Percentiles rank a stretch among this genome's conserved stretches.
These are phyloP conservation scores for Botrytis porri DNA, from an alignment of 2,329 filamentous ascomycete genomes.

Conservation along the genomic window DNA sequence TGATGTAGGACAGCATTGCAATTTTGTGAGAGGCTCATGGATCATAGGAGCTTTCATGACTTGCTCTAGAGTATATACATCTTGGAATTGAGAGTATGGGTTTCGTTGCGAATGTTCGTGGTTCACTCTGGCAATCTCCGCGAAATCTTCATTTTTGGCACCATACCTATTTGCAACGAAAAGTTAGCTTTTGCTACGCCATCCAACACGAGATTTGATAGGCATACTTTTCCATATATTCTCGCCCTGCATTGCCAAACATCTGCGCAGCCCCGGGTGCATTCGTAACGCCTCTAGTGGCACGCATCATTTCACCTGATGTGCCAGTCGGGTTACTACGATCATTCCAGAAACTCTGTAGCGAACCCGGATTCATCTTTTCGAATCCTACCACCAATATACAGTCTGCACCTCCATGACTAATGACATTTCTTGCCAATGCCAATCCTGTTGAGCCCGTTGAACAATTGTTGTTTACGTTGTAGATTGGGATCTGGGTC, in stretches of 20 bases:
- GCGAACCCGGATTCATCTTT: conserved; percentile 93
- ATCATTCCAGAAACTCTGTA: conserved; percentile 83
- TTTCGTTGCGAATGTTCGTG: conserved; percentile 89
- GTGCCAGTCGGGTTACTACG: conserved; percentile 75
- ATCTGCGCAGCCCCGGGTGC: conserved; percentile 86
- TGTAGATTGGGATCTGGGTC: conserved; percentile 94
- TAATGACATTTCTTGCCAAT: conserved; percentile 77
- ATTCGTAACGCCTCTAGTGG: conserved; percentile 76
- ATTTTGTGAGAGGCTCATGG: conserved; percentile 84
- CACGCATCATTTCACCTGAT: conserved; percentile 73
- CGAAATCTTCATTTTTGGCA: conserved; percentile 81
- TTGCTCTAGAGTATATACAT: conserved; percentile 86
- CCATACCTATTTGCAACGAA: conserved; percentile 44
- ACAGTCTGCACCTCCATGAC: conserved; percentile 78
- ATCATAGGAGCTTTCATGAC: conserved; percentile 74
- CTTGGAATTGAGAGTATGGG: conserved; percentile 96
- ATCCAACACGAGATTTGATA: conserved; percentile 29
- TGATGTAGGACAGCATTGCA: conserved; percentile 97
- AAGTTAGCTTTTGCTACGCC: neutral
- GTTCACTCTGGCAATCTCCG: conserved; percentile 89
- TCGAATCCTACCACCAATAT: conserved; percentile 93
- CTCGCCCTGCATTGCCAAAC: conserved; percentile 89
- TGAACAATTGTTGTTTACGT: conserved; percentile 98
- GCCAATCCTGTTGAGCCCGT: conserved; percentile 90
- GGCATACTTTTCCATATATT: conserved; percentile 86